A percentile compares a stretch with the other conserved stretches of the same genome.
Evolutionary conservation across 768 basidiomycete genomes (phyloP).

Genomic region (Tricholoma matsutake): DNA sequence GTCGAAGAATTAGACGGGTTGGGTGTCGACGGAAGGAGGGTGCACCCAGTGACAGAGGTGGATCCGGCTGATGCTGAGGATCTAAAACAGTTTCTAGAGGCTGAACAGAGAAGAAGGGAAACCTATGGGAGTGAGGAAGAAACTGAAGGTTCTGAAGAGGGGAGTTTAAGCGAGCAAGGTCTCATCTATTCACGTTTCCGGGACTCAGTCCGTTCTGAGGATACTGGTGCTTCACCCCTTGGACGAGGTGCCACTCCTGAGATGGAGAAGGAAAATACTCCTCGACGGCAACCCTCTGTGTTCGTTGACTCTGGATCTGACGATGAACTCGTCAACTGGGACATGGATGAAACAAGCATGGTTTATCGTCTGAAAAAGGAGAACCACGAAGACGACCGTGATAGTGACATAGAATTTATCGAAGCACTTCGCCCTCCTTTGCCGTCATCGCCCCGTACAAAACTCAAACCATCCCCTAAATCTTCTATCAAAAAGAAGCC

Average conservation of each 20-base stretch:
- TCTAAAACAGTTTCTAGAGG: conserved; percentile 63
- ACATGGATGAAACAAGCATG: conserved; percentile 38
- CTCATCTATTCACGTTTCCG: conserved; percentile 7
- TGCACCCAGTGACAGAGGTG: conserved; percentile 42
- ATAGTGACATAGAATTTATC: conserved; percentile 35
- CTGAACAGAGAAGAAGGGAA: conserved; percentile 52
- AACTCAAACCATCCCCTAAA: background rate
- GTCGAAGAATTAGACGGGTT: conserved; percentile 27
- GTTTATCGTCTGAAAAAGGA: conserved; percentile 28
- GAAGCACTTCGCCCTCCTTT: conserved; percentile 12
- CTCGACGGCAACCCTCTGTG: conserved; percentile 4
- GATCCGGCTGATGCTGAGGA: conserved; percentile 58
- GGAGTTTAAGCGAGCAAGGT: conserved; percentile 13
- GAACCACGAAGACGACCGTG: conserved; percentile 19
- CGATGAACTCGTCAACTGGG: conserved; percentile 37
- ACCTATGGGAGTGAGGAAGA: conserved; percentile 46
- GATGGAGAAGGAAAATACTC: background rate
- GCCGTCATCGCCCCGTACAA: conserved; percentile 5
- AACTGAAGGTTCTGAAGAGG: conserved; percentile 23
- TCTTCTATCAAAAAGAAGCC: background rate
- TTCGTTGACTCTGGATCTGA: conserved; percentile 21
- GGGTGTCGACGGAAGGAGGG: conserved; percentile 23
- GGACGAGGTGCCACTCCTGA: conserved; percentile 4
- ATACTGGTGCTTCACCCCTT: background rate
- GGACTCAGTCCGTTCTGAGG: conserved; percentile 1